Evolutionary conservation across 148 eudicot genomes (phyloP), one percentile per base, ranked within the genome.

Genomic region (Rhododendron ferrugineum): DNA sequence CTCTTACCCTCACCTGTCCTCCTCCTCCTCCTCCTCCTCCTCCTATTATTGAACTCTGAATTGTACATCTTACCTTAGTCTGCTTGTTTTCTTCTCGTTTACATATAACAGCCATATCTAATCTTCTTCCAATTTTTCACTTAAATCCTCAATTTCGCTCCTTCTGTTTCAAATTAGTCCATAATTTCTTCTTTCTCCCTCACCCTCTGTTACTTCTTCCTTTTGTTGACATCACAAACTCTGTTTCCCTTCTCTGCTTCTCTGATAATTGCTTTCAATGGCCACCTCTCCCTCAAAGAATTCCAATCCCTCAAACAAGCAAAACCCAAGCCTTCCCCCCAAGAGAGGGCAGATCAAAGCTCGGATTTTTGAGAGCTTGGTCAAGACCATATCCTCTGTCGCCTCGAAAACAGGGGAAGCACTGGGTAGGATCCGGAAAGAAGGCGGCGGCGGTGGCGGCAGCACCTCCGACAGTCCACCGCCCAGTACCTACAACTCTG

Each of bases 331-430:
- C 47, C 47, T 34, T 34, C 85, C 85, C 37, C 85, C 79, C 10
- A 83, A 83, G 49, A 83, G 85, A 37, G 85, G 79, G 14, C 64
- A 83, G 79, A 83, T 83, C 79, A 83, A 70, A 73, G 80, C 80
- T 83, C 68, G 15, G 28, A 49, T 83, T 7, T 73, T 72, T 50
- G 79, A 73, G 85, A 83, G 80, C 80, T 73, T 10, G 49, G 32
- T 34, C 47, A 34, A 34, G 47, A 73, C 68, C 20, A 3, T 83
- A 1, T 15, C 20, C 44, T 83, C 78, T 47, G 78, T 72, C 4
- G 62, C 62, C 64, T 83, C 32, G 23, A 83, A 83, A 47, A 40
- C 85, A 83, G 60, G 77, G 75, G 78, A 70, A 83, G 42, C 62
- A 10, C 60, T 83, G 64, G 30, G 44, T 34, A 9, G 8, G 32